These are phyloP conservation scores for Avicennia marina DNA, from an alignment of 257 asterid species.

Conservation along the genomic window DNA sequence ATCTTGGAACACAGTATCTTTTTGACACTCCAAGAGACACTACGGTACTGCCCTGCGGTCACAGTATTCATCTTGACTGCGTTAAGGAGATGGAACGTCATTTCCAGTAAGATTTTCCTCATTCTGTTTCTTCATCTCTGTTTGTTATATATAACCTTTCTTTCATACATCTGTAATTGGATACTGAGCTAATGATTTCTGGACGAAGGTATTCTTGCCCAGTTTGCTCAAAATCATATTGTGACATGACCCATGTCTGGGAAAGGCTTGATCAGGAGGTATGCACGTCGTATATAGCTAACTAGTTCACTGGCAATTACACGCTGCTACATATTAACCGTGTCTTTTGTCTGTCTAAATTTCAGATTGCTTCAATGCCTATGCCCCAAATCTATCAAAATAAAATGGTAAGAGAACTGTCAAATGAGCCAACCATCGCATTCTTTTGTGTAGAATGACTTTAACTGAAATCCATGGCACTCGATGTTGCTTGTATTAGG, in stretches of 20 bases:
- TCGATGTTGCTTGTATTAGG: slow-evolving; percentile 21
- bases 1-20: slow-evolving; percentile 37
- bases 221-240: slow-evolving; percentile 57
- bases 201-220: slow-evolving; percentile 62
- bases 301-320: neutral
- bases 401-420: slow-evolving; percentile 41
- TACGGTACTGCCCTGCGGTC: slow-evolving; percentile 54
- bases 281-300: neutral
- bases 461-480: neutral
- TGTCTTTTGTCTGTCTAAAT: neutral
- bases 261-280: slow-evolving; percentile 61
- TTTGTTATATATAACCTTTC: neutral
- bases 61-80: slow-evolving; percentile 62
- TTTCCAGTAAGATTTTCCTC: slow-evolving; percentile 37
- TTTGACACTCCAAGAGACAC: slow-evolving; percentile 56
- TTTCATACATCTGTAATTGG: neutral
- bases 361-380: slow-evolving; percentile 52
- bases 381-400: slow-evolving; percentile 57
- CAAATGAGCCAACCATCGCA: neutral
- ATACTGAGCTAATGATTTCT: neutral
- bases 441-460: slow-evolving; percentile 4
- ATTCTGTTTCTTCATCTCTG: neutral
- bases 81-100: slow-evolving; percentile 59
- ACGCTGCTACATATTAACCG: neutral
- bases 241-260: slow-evolving; percentile 67